Evolutionary conservation across 306 rosid genomes (phyloP).

Genomic region (Glycyrrhiza uralensis): DNA sequence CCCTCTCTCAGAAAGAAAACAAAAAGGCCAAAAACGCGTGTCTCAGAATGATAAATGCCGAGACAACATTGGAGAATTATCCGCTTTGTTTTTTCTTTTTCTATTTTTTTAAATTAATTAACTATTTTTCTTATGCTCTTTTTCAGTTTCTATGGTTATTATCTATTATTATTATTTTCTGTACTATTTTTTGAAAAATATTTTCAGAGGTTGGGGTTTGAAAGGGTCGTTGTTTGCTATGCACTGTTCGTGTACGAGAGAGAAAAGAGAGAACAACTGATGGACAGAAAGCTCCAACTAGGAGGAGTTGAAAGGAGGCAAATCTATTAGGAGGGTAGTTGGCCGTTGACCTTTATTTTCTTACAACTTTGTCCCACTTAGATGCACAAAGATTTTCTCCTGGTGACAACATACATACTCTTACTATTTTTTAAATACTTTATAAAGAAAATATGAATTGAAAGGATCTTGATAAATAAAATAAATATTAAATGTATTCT

Average conservation of each 20-base stretch:
- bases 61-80: constrained; percentile 36
- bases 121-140: background rate
- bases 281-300: constrained; percentile 29
- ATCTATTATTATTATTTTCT: background rate
- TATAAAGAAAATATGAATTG: too few relatives aligned
- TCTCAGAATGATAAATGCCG: constrained; percentile 30
- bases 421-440: too few relatives aligned
- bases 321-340: background rate
- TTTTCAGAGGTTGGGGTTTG: constrained; percentile 28
- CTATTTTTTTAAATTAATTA: background rate
- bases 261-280: constrained; percentile 25
- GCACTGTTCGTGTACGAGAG: background rate
- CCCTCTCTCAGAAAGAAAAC: constrained; percentile 15
- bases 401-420: too few relatives aligned
- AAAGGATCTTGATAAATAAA: too few relatives aligned
- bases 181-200: background rate
- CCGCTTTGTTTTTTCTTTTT: background rate
- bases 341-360: constrained; percentile 2
- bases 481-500: too few relatives aligned
- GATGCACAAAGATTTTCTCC: too few relatives aligned
- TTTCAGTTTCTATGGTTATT: background rate
- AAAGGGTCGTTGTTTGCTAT: constrained; percentile 42
- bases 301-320: background rate
- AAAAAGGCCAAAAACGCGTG: constrained; percentile 1
- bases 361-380: too few relatives aligned